Evolutionary conservation across 73 alveolate species (phyloP).

Genomic region (Tetrahymena malaccensis): DNA sequence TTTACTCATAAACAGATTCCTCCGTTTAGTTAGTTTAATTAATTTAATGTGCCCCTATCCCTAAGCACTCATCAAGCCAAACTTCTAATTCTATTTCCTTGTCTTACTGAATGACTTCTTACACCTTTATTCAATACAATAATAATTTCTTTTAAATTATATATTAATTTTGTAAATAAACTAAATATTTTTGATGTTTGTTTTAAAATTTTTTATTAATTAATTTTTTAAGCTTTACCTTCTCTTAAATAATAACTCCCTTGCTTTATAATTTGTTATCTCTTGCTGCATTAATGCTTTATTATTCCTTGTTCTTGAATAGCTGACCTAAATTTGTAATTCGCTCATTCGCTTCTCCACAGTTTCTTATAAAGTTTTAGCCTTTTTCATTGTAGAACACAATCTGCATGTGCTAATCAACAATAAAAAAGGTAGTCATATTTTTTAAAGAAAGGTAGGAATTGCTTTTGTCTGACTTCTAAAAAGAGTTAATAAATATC

Average conservation of each 20-base stretch:
- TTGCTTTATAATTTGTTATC: not conserved
- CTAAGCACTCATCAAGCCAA: not conserved
- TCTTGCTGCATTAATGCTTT: not conserved
- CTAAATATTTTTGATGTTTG: not conserved
- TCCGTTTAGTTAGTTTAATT: not conserved
- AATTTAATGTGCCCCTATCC: not conserved
- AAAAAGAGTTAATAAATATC: not conserved
- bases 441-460: not conserved
- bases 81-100: not conserved
- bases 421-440: not conserved
- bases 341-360: not conserved
- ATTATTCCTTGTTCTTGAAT: not conserved
- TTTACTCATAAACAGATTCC: not conserved
- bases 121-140: not conserved
- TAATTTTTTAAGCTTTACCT: not conserved
- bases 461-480: not conserved
- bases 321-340: not conserved
- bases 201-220: no score
- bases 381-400: not conserved
- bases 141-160: not conserved
- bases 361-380: not conserved
- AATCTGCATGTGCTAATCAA: not conserved
- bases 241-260: not conserved
- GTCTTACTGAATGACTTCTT: not conserved
- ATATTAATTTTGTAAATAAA: not conserved